Evolutionary conservation across 352 stramenopile species (phyloP).

Genomic region (Phytophthora macrochlamydospora): DNA sequence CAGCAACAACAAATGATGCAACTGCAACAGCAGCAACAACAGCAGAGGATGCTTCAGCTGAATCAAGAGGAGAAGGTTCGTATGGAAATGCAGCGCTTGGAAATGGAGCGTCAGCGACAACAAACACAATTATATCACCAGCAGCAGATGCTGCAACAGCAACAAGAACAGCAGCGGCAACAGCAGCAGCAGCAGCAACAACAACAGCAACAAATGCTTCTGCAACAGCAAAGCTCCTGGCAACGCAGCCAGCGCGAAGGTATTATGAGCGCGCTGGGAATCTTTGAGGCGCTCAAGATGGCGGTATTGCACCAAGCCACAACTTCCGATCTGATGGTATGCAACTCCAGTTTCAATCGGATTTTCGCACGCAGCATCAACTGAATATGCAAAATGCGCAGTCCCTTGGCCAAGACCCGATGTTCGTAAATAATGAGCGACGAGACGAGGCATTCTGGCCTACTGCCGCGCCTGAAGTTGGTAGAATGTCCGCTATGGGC

Average conservation of each 20-base stretch:
- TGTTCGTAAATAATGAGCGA: conserved; percentile 38
- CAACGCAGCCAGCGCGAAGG: conserved; percentile 73
- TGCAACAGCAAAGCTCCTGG: conserved; percentile 83
- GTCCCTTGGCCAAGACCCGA: conserved; percentile 24
- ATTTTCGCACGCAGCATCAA: conserved; percentile 55
- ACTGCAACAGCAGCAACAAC: conserved; percentile 69
- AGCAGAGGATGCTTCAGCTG: conserved; percentile 60
- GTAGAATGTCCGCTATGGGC: conserved; percentile 18
- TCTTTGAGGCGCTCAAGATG: conserved; percentile 55
- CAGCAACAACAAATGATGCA: conserved; percentile 72
- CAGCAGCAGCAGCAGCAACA: conserved; percentile 64
- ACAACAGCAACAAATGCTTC: conserved; percentile 69
- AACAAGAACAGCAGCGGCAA: conserved; percentile 39
- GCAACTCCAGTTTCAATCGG: conserved; percentile 55
- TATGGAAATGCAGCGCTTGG: conserved; percentile 65
- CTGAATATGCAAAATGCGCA: conserved; percentile 26
- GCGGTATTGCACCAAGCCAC: conserved; percentile 28
- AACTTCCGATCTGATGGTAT: conserved; percentile 41
- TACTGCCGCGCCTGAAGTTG: conserved; percentile 14
- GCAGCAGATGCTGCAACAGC: conserved; percentile 49
- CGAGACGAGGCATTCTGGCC: conserved; percentile 41
- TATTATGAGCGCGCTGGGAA: conserved; percentile 78
- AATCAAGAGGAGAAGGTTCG: conserved; percentile 69
- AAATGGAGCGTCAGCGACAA: conserved; percentile 58
- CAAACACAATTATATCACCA: conserved; percentile 61